phyloP scores from a whole-genome alignment of 2,329 filamentous ascomycete genomes.

The Monosporascus sp. region DNA sequence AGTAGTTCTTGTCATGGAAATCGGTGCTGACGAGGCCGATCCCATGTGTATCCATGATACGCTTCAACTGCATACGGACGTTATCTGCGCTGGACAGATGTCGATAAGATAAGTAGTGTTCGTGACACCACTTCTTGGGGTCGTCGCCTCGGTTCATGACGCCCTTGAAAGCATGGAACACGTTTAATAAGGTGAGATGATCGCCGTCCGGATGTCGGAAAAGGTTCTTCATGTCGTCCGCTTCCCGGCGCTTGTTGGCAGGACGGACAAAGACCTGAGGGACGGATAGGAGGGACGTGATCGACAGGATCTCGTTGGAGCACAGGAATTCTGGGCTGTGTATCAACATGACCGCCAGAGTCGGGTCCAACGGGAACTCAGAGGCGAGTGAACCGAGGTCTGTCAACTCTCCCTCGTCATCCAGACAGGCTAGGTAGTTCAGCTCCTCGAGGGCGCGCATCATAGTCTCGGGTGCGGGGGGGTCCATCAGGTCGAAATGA shows the following conservation, averaged over 20 bases:
- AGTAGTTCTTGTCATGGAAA: slow-evolving; percentile 96
- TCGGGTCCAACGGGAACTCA: slow-evolving; percentile 90
- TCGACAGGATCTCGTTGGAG: slow-evolving; percentile 95
- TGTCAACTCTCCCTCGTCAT: slow-evolving; percentile 93
- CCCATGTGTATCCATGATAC: slow-evolving; percentile 92
- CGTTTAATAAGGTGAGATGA: slow-evolving; percentile 92
- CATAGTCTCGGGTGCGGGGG: slow-evolving; percentile 93
- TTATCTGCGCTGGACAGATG: slow-evolving; percentile 90
- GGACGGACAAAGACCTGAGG: slow-evolving; percentile 92
- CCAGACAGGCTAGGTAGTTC: slow-evolving; percentile 92
- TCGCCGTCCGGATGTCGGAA: slow-evolving; percentile 93
- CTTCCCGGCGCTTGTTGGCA: slow-evolving; percentile 76
- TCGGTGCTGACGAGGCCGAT: slow-evolving; percentile 82
- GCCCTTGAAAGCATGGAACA: slow-evolving; percentile 94
- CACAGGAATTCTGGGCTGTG: slow-evolving; percentile 97
- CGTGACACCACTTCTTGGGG: slow-evolving; percentile 88
- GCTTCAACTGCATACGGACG: slow-evolving; percentile 82
- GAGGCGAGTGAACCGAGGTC: slow-evolving; percentile 80
- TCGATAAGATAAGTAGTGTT: slow-evolving; percentile 88
- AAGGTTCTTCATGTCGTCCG: slow-evolving; percentile 94
- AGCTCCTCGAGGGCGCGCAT: slow-evolving; percentile 97
- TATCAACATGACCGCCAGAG: slow-evolving; percentile 95
- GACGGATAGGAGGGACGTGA: slow-evolving; percentile 89
- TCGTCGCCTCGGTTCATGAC: slow-evolving; percentile 60
- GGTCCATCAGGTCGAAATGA: slow-evolving; percentile 98